Evolutionary conservation across 306 rosid genomes (phyloP), one percentile per base, ranked within the genome.

Genomic region (Geum urbanum): DNA sequence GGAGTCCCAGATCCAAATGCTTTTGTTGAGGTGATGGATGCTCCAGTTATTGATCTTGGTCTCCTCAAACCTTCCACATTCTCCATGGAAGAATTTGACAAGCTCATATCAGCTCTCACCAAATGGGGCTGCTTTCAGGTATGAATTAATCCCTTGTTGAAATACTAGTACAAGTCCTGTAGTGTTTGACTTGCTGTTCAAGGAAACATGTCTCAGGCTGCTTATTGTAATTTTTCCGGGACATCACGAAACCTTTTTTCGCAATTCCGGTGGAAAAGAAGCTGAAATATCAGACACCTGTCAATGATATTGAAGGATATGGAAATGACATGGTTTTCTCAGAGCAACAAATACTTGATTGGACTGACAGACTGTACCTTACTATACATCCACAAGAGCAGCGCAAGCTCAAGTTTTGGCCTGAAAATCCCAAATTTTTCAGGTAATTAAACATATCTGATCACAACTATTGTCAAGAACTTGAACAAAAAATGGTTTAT

Each of bases 251-350:
- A 67, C 77, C 84, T 13, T 88, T 91, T 55, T 88, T 80, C 27
- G 77, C 60, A 56, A 80, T 87, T 65, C 79, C 88, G 6, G 62
- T 24, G 53, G 88, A 82, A 76, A 87, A 88, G 71, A 91, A 91
- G 32, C 27, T 49, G 32, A 84, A 80, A 45, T 83, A 66, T 63
- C n/a, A n/a, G n/a, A n/a, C n/a, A n/a, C n/a, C n/a, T 69, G 62
- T 50, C 55, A 66, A 69, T 14, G 55, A 20, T 0, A 3, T 74
- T 10, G 86, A 91, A 83, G 97, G 97, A 9, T 91, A 83, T 76
- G 88, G 90, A 55, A 81, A 67, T 18, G 87, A 84, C 69, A 22
- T 11, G 4, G 72, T 83, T 22, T 71, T 70, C 43, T 74, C 83
- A 12, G 62, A 79, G 27, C 45, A 81, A 1, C 90, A 88, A 80